Evolutionary conservation across 2,329 filamentous ascomycete genomes (phyloP).

Genomic region (Exophiala sideris): DNA sequence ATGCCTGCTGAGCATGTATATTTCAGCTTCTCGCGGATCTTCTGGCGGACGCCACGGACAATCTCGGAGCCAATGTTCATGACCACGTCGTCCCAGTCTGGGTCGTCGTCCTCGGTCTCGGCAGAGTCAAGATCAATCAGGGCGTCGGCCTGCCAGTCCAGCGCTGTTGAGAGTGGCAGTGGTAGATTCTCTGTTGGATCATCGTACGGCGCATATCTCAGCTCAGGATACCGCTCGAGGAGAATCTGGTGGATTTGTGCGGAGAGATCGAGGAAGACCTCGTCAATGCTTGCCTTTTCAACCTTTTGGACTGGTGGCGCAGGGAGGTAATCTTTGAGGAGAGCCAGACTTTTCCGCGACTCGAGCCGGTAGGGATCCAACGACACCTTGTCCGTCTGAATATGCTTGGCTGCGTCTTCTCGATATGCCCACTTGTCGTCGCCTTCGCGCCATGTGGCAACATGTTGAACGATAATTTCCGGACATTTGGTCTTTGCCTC

Average conservation of each 20-base stretch:
- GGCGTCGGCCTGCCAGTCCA: slow-evolving; percentile 83
- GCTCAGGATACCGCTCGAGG: slow-evolving; percentile 71
- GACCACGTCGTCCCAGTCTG: slow-evolving; percentile 94
- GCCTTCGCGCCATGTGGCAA: slow-evolving; percentile 90
- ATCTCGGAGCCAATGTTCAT: slow-evolving; percentile 87
- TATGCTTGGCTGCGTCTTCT: slow-evolving; percentile 72
- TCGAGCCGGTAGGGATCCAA: slow-evolving; percentile 87
- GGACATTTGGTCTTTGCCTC: slow-evolving; percentile 89
- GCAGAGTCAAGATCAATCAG: slow-evolving; percentile 71
- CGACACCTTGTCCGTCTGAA: slow-evolving; percentile 87
- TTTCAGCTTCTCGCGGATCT: slow-evolving; percentile 65
- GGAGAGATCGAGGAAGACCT: slow-evolving; percentile 91
- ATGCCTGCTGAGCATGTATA: slow-evolving; percentile 94
- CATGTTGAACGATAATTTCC: slow-evolving; percentile 79
- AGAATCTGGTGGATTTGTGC: slow-evolving; percentile 75
- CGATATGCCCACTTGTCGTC: slow-evolving; percentile 90
- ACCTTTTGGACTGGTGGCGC: slow-evolving; percentile 62
- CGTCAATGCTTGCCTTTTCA: slow-evolving; percentile 93
- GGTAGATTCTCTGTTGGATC: slow-evolving; percentile 70
- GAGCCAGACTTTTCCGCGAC: slow-evolving; percentile 74
- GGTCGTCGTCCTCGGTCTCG: slow-evolving; percentile 72
- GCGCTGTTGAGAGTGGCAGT: slow-evolving; percentile 65
- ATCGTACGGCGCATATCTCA: slow-evolving; percentile 67
- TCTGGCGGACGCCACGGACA: slow-evolving; percentile 68
- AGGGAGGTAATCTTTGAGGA: slow-evolving; percentile 72